A percentile compares a stretch with the other conserved stretches of the same genome.
Evolutionary conservation across 2,329 filamentous ascomycete genomes (phyloP).

Genomic region (Penicillium sp.): DNA sequence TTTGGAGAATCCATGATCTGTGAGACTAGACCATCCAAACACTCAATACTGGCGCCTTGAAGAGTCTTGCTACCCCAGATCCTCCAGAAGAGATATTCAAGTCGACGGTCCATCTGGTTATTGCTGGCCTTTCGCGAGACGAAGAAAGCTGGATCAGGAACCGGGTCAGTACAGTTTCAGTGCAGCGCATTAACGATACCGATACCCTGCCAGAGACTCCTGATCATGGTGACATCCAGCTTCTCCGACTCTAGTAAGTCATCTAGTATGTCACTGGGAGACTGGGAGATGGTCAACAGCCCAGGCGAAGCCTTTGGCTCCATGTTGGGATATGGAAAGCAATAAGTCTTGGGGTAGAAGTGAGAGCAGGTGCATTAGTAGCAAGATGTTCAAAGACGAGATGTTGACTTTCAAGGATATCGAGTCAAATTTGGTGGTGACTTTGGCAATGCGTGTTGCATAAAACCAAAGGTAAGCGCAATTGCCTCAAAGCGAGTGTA

Average conservation of each 20-base stretch:
- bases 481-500: not conserved
- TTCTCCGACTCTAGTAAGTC: conserved; percentile 35
- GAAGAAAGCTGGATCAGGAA: conserved; percentile 40
- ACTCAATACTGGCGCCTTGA: conserved; percentile 35
- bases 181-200: not conserved
- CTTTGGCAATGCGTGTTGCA: not conserved
- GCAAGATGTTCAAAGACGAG: not conserved
- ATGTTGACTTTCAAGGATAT: not conserved
- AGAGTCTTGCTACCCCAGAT: conserved; percentile 45
- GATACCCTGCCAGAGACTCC: conserved; percentile 48
- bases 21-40: conserved; percentile 42
- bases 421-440: not conserved
- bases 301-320: conserved; percentile 38
- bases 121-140: conserved; percentile 42
- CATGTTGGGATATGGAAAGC: conserved; percentile 26
- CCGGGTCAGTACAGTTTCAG: not conserved
- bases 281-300: conserved; percentile 39
- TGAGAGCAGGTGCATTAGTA: not conserved
- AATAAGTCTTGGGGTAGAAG: not conserved
- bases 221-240: conserved; percentile 40
- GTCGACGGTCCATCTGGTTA: conserved; percentile 38
- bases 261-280: conserved; percentile 36
- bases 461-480: not conserved
- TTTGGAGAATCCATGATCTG: conserved; percentile 36
- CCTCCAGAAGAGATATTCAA: conserved; percentile 53